A percentile compares a stretch with the other conserved stretches of the same genome.
phyloP scores from a whole-genome alignment of 169 alveolate genomes.

The Plasmodium yoelii region DNA sequence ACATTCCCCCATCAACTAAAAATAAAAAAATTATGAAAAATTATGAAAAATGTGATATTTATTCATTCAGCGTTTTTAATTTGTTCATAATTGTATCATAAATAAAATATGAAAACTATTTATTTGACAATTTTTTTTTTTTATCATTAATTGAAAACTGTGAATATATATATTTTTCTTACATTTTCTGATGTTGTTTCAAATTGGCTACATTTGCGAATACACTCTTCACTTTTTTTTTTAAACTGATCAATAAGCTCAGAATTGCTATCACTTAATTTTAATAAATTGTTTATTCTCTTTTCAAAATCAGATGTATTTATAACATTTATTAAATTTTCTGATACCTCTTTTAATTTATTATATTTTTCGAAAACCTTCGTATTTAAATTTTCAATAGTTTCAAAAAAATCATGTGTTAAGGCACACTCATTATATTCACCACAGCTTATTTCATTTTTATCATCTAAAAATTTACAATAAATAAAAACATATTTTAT shows the following conservation, averaged over 20 bases:
- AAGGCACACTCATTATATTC: conserved; percentile 46
- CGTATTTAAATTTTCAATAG: conserved; percentile 67
- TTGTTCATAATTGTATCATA: too few relatives aligned
- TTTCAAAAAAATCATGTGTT: conserved; percentile 67
- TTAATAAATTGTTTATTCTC: conserved; percentile 20
- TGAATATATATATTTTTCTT: background rate
- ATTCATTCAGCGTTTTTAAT: too few relatives aligned
- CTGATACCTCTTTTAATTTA: conserved; percentile 37
- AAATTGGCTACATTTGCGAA: conserved; percentile 68
- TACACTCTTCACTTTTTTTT: conserved; percentile 73
- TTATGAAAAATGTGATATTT: too few relatives aligned
- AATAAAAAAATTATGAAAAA: background rate
- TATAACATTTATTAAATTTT: conserved; percentile 20
- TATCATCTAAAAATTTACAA: background rate
- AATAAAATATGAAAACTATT: too few relatives aligned
- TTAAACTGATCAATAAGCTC: conserved; percentile 49
- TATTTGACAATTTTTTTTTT: too few relatives aligned
- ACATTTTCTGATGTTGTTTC: conserved; percentile 75
- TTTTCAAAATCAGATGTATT: conserved; percentile 46
- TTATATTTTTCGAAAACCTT: conserved; percentile 61
- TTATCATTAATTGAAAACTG: too few relatives aligned
- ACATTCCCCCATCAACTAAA: conserved; percentile 68
- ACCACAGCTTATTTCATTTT: conserved; percentile 22
- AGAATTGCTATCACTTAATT: conserved; percentile 34
- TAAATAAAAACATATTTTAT: background rate